Conservation (phyloP, 106 monocot species). For the Apostasia ramifera region DNA sequence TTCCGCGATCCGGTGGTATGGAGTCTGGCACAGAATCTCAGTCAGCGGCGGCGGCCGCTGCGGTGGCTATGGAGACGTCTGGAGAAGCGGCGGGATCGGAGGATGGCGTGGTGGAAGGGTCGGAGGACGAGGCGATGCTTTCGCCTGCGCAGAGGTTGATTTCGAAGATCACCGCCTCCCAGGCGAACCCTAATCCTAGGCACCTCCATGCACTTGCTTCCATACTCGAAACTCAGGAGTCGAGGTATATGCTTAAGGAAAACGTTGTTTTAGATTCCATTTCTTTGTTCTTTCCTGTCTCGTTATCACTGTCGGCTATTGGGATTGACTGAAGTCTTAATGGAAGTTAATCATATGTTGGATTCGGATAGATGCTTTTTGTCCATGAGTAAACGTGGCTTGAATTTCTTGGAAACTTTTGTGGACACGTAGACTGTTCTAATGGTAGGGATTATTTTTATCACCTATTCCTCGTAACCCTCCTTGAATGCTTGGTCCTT, state of each 20-base stretch:
- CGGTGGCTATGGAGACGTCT: conserved; percentile 2
- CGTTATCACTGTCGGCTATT: background rate
- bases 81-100: conserved; percentile 18
- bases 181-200: conserved; percentile 75
- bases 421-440: background rate
- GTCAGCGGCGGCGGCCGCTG: conserved; percentile 1
- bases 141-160: conserved; percentile 61
- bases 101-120: conserved; percentile 22
- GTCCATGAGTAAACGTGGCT: background rate
- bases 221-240: conserved; percentile 68
- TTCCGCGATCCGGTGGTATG: conserved; percentile 3
- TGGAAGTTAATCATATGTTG: background rate
- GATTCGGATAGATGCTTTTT: too few species aligned
- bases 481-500: background rate
- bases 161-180: conserved; percentile 42
- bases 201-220: conserved; percentile 82
- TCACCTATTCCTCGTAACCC: background rate
- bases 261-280: background rate
- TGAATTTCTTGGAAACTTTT: background rate
- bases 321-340: background rate
- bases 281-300: background rate
- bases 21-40: conserved; percentile 7
- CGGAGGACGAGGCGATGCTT: conserved; percentile 48
- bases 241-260: conserved; percentile 24
- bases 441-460: background rate